Base-by-base conservation (phyloP, 2,329 filamentous ascomycete species). In the Ilyonectria mors-panacis region DNA sequence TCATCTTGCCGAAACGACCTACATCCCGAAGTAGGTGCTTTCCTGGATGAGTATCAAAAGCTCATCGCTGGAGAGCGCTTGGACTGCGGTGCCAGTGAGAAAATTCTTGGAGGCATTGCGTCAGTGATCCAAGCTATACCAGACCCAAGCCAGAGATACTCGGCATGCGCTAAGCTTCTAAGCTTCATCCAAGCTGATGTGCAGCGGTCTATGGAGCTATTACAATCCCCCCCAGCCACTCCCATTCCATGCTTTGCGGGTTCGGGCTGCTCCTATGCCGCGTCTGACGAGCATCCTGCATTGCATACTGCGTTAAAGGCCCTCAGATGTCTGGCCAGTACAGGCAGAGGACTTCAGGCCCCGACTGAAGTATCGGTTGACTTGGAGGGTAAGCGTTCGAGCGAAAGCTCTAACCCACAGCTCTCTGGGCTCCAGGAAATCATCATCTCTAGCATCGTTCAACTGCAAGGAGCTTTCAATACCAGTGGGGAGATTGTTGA, bases 91-190 rank as follows among this genome's bases (percentile, higher is more conserved):
- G 91, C 91, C 1, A 93, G 93, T 75, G 93, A 95, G 75, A 89
- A 89, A 72, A 88, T 95, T 1, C 85, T 94, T 6, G 89, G 92
- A 45, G 93, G 90, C 2, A 93, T 96, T 70, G 89, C 93, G 9
- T 90, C 89, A 9, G 91, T 96, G 48, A 87, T 94, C 33, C 93
- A 96, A 79, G 92, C 92, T 9, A 84, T 94, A 10, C 82, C 88
- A 1, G 85, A 89, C 2, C 88, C 39, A 83, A 92, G 35, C 82
- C 86, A 65, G 84, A 86, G 62, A 82, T 95, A 28, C 81, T 94
- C 35, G 77, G 72, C 71, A 7, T 76, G 71, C 35, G 66, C 65
- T 15, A 67, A 65, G 26, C 68, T 76, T 54, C 61, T 76, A 4
- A 57, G 83, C 7, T 89, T 91, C 64, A 82, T 94, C 35, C 87